Evolutionary conservation across 2,329 filamentous ascomycete genomes (phyloP), one percentile per base, ranked within the genome.

Genomic region (Aspergillus ochraceus): DNA sequence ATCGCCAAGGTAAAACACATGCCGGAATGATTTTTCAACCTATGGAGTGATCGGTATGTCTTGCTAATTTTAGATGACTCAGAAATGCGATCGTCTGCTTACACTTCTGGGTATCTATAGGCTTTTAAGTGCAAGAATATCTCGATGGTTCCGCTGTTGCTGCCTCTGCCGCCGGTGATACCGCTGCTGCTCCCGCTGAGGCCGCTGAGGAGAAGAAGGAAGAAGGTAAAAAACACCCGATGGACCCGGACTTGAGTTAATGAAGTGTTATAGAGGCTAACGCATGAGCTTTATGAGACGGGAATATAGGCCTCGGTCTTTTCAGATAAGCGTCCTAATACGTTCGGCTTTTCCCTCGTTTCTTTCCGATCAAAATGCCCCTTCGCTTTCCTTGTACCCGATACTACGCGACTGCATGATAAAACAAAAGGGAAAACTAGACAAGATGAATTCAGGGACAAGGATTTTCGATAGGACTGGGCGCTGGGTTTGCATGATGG

Each of bases 291-390:
- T 42, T 73, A 80, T 96, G 91, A 77, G 92, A 96, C 87, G 92
- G 96, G 80, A 92, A 96, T 82, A 96, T 96, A 91, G 92, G 92
- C 76, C 96, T 96, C 88, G 92, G 92, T n/a, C 91, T 96, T 71
- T 96, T 96, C 90, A 91, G 96, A 87, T 96, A 96, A 91, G 78
- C 76, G 77, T 73, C 73, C 71, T 68, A 68, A 68, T 64, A 65
- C 65, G 64, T 66, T 67, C 63, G 67, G 61, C 68, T 72, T 74
- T 67, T 68, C 66, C 68, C 68, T 70, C 66, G 64, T 70, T 71
- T 71, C 60, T 70, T 71, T 71, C 68, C 67, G 67, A 68, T 69
- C 70, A 64, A 67, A 63, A 63, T 68, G 63, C 67, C 66, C 66
- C 70, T 69, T 74, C 71, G 65, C 71, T 71, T 70, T 64, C 68